These are phyloP conservation scores for Giardia muris DNA, from an alignment of 208 protist genomes.

Conservation along the genomic window DNA sequence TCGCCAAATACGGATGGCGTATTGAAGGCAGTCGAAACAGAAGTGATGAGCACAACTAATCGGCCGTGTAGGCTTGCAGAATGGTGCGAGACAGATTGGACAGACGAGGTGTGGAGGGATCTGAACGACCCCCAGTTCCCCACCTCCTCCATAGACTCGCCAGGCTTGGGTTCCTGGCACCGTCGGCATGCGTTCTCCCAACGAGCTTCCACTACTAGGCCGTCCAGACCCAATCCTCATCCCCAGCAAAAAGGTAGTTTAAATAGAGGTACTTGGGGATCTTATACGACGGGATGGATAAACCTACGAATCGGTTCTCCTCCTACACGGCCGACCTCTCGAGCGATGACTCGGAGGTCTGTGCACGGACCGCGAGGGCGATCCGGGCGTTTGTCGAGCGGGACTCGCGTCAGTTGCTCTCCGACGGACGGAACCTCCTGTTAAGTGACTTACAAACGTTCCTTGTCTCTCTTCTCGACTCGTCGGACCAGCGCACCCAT, in stretches of 20 bases:
- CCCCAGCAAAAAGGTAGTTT: too few species aligned
- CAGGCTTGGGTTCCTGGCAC: too few species aligned
- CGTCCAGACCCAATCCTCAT: too few species aligned
- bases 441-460: background rate
- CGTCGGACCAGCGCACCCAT: background rate
- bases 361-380: background rate
- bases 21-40: background rate
- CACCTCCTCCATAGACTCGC: background rate
- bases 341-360: background rate
- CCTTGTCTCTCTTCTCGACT: background rate
- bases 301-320: background rate
- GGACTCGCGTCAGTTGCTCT: background rate
- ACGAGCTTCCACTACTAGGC: too few species aligned
- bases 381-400: background rate
- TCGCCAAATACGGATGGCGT: background rate
- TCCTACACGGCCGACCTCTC: background rate
- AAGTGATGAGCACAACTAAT: background rate
- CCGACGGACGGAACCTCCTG: background rate
- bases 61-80: background rate
- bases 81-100: background rate
- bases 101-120: background rate
- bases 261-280: too few species aligned
- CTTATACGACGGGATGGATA: too few species aligned
- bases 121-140: background rate
- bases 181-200: too few species aligned